These are phyloP conservation scores for Blastobotrys malaysiensis DNA, from an alignment of 1,139 yeast species.

Conservation along the genomic window DNA sequence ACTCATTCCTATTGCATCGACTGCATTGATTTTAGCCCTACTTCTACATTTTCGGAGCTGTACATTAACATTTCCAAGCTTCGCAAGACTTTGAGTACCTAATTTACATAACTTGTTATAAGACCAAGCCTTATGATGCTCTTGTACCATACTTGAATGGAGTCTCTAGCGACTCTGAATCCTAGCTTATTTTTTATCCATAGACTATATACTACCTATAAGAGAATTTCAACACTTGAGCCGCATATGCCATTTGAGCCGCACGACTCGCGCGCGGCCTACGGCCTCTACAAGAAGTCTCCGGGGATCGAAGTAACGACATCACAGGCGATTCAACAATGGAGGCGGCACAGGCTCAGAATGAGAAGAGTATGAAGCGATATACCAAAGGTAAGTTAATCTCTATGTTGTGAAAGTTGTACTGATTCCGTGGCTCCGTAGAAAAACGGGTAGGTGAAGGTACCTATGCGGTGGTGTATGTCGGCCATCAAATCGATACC, in stretches of 20 bases:
- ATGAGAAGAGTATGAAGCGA: conserved; percentile 22
- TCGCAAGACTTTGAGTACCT: no score
- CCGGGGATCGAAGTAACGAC: background rate
- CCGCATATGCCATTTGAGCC: background rate
- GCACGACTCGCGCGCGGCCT: background rate
- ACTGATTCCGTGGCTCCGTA: conserved; percentile 13
- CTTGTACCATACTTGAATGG: no score
- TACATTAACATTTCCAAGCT: background rate
- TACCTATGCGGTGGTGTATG: conserved; percentile 94
- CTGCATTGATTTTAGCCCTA: background rate
- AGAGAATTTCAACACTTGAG: background rate
- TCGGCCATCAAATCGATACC: conserved; percentile 53
- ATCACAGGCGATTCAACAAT: background rate
- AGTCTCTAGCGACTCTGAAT: no score
- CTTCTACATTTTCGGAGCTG: background rate
- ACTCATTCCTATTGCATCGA: background rate
- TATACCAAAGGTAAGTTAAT: conserved; percentile 29
- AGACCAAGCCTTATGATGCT: no score
- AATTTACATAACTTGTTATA: no score
- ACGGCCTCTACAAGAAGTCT: background rate
- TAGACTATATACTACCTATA: no score
- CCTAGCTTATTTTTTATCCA: background rate
- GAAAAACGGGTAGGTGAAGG: conserved; percentile 97
- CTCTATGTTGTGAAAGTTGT: background rate
- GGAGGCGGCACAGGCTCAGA: conserved; percentile 15